A percentile compares a stretch with the other conserved stretches of the same genome.
Conservation (phyloP, 2,329 filamentous ascomycete species). For the Aurifilum marmelostoma region DNA sequence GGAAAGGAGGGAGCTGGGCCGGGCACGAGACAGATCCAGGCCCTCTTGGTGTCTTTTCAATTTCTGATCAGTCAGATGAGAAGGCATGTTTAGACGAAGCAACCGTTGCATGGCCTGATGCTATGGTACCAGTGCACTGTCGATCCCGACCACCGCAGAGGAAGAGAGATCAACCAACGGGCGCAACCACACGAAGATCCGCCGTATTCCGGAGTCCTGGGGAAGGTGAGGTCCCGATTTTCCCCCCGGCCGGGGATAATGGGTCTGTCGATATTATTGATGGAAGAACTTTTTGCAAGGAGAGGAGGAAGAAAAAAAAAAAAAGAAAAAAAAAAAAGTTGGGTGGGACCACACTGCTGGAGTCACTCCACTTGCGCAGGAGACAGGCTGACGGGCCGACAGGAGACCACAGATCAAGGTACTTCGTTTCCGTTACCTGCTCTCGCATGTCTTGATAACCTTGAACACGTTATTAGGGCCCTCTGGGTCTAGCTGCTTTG, state of each 20-base stretch:
- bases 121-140: not conserved
- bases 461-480: slow-evolving; percentile 17
- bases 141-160: not conserved
- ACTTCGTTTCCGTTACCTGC: not conserved
- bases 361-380: slow-evolving; percentile 27
- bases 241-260: slow-evolving; percentile 17
- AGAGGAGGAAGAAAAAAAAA: too few species aligned
- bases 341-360: slow-evolving; percentile 16
- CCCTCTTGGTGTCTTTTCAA: too few species aligned
- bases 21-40: not conserved
- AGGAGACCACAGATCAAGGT: slow-evolving; percentile 1
- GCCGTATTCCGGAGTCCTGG: not conserved
- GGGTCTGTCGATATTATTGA: slow-evolving; percentile 24
- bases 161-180: not conserved
- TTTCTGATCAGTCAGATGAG: not conserved
- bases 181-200: not conserved
- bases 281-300: slow-evolving; percentile 27
- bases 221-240: slow-evolving; percentile 12
- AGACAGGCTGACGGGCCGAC: slow-evolving; percentile 3
- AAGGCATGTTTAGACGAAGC: not conserved
- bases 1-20: not conserved
- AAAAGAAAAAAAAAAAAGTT: not conserved
- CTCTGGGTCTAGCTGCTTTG: slow-evolving; percentile 7
- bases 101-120: slow-evolving; percentile 1
- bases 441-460: slow-evolving; percentile 17